phyloP scores from a whole-genome alignment of 352 stramenopile genomes.

The Blastocystis sp. region DNA sequence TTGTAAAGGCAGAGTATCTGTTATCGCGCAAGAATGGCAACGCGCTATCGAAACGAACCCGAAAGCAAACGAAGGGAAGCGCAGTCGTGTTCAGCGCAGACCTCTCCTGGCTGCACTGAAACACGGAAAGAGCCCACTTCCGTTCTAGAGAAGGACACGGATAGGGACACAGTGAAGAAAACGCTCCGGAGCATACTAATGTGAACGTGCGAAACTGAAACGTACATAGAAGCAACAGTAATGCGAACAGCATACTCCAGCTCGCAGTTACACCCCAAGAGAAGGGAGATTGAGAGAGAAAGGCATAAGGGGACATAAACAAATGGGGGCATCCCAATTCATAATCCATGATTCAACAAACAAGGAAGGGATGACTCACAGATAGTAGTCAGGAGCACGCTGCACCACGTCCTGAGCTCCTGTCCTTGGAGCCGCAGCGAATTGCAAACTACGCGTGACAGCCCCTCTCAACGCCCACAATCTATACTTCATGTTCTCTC shows the following conservation, averaged over 20 bases:
- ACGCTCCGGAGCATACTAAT: background rate
- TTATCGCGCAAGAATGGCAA: too few relatives aligned
- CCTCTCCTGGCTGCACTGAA: background rate
- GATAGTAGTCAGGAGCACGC: constrained; percentile 82
- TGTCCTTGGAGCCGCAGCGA: constrained; percentile 78
- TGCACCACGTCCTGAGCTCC: constrained; percentile 81
- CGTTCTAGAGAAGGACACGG: background rate
- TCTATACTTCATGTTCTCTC: constrained; percentile 89
- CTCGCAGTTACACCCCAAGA: background rate
- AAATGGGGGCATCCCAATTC: background rate
- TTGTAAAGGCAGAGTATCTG: too few relatives aligned
- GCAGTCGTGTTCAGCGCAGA: background rate
- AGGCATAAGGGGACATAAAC: background rate
- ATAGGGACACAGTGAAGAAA: background rate
- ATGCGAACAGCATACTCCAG: background rate
- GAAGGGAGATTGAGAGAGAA: constrained; percentile 45
- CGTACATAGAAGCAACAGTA: background rate
- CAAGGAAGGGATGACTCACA: constrained; percentile 73
- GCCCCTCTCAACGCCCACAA: constrained; percentile 79
- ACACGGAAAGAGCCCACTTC: background rate
- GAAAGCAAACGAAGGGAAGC: background rate
- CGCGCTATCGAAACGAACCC: too few relatives aligned
- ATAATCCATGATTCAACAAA: background rate
- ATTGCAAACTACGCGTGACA: constrained; percentile 77
- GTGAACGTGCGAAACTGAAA: background rate